Evolutionary conservation across 805 yeast species (phyloP).

Genomic region (Candida orba): DNA sequence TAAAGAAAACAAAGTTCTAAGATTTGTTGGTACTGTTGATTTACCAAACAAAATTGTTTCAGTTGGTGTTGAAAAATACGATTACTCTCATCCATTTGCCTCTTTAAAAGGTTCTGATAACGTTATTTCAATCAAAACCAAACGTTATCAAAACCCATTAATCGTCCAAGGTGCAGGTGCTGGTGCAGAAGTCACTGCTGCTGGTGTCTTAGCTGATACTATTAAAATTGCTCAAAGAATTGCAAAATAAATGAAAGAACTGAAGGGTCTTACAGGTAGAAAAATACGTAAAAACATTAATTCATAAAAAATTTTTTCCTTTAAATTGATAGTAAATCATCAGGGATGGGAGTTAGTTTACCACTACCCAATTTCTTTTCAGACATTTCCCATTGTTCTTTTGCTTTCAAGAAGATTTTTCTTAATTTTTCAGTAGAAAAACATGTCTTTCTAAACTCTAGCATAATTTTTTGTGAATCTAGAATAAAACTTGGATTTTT

Average conservation of each 20-base stretch:
- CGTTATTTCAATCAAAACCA: constrained; percentile 84
- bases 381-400: constrained; percentile 31
- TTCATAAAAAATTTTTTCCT: not conserved
- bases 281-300: not conserved
- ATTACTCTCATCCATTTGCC: constrained; percentile 89
- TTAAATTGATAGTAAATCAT: constrained; percentile 9
- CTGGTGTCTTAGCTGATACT: constrained; percentile 92
- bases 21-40: constrained; percentile 92
- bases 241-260: constrained; percentile 8
- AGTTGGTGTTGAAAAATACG: constrained; percentile 86
- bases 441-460: constrained; percentile 59
- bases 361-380: not conserved
- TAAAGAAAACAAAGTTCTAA: constrained; percentile 74
- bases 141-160: constrained; percentile 89
- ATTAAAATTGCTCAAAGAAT: constrained; percentile 87
- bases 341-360: constrained; percentile 8
- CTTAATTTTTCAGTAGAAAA: constrained; percentile 41
- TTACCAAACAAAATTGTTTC: constrained; percentile 59
- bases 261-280: not conserved
- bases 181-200: constrained; percentile 70
- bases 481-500: constrained; percentile 30
- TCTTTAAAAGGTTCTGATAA: constrained; percentile 93
- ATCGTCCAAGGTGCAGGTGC: constrained; percentile 98
- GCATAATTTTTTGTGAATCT: constrained; percentile 70
- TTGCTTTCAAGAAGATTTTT: constrained; percentile 53